A percentile compares a stretch with the other conserved stretches of the same genome.
phyloP scores from a whole-genome alignment of 495 filamentous ascomycete species.

The Podospora bellae-mahoneyi region DNA sequence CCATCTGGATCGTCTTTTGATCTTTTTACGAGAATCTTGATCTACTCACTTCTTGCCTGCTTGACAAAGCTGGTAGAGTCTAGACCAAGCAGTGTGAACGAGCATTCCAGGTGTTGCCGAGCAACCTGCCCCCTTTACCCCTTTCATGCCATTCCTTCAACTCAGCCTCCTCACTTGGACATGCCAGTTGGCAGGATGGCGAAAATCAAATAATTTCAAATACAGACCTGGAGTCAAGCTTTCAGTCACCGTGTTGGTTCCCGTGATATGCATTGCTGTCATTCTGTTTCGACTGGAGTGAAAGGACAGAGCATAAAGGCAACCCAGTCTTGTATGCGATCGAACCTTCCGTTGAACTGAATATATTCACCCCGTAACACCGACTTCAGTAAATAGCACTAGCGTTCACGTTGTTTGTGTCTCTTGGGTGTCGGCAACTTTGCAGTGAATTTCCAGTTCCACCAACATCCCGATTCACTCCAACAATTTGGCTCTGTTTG shows the following conservation, averaged over 20 bases:
- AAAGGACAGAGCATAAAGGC: background rate
- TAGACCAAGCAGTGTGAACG: background rate
- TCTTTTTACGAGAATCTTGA: background rate
- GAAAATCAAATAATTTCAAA: background rate
- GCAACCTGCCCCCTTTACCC: background rate
- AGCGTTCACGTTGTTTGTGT: background rate
- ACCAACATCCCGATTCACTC: background rate
- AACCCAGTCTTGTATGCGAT: background rate
- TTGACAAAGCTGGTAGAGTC: background rate
- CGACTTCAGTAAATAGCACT: background rate
- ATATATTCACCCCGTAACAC: background rate
- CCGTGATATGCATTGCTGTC: background rate
- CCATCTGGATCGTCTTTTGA: background rate
- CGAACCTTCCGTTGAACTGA: background rate
- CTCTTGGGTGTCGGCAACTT: background rate
- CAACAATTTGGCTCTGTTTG: background rate
- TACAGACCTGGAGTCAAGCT: background rate
- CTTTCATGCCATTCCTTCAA: background rate
- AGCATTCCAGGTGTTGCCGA: background rate
- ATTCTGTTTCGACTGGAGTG: background rate
- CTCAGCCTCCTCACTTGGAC: background rate
- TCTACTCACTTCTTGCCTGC: background rate
- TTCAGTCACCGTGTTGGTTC: background rate
- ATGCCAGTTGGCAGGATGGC: conserved; percentile 1
- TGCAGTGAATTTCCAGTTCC: background rate